phyloP scores from a whole-genome alignment of 768 basidiomycete species.

The Gautieria morchelliformis region DNA sequence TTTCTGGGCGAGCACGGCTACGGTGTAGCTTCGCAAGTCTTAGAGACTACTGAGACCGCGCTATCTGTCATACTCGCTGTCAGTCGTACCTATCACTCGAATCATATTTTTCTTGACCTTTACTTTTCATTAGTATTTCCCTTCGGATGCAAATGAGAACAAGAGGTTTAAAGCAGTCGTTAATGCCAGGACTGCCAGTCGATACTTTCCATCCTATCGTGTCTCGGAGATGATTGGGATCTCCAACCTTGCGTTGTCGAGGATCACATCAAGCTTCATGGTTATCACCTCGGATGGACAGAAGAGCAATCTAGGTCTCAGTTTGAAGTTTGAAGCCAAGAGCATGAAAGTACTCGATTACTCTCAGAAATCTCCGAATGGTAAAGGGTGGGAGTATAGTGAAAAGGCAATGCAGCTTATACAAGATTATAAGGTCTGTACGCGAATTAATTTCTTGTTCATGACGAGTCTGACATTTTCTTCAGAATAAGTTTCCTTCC shows the following conservation, averaged over 20 bases:
- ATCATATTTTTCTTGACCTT: background rate
- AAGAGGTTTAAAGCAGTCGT: constrained; percentile 69
- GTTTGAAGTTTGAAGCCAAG: constrained; percentile 94
- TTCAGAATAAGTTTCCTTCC: constrained; percentile 71
- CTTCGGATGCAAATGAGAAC: constrained; percentile 71
- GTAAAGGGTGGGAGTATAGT: constrained; percentile 87
- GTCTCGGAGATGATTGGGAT: constrained; percentile 67
- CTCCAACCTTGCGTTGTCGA: constrained; percentile 71
- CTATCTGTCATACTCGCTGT: constrained; percentile 87
- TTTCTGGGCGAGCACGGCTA: constrained; percentile 94
- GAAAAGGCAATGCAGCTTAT: constrained; percentile 76
- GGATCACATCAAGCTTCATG: constrained; percentile 91
- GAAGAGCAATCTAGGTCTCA: constrained; percentile 87
- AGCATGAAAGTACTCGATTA: constrained; percentile 89
- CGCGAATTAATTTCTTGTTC: background rate
- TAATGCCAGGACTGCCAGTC: constrained; percentile 32
- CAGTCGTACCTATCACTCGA: constrained; percentile 19
- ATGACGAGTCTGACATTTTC: background rate
- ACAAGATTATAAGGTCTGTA: constrained; percentile 66
- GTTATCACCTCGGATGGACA: constrained; percentile 64
- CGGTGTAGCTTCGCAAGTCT: constrained; percentile 90
- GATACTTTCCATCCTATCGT: constrained; percentile 73
- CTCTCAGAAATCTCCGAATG: constrained; percentile 60
- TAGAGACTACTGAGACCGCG: constrained; percentile 53
- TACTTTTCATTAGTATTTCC: constrained; percentile 61